Evolutionary conservation across 306 rosid species (phyloP).

Genomic region (Fagus sylvatica): DNA sequence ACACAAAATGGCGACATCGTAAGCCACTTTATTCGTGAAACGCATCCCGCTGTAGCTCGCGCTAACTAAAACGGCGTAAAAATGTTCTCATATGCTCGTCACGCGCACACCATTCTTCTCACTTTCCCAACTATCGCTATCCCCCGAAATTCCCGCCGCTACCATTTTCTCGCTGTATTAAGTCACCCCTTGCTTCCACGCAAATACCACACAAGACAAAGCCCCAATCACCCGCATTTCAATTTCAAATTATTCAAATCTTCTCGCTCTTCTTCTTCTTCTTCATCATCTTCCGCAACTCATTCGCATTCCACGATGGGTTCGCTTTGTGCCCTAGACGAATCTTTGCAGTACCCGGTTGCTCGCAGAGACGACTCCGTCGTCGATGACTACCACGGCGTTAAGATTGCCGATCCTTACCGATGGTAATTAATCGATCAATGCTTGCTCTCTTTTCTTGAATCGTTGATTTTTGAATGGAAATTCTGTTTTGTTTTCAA

Average conservation of each 20-base stretch:
- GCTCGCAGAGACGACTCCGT: constrained; percentile 71
- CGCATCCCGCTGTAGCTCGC: background rate
- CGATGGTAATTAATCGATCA: constrained; percentile 51
- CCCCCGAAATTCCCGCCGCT: background rate
- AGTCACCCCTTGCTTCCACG: background rate
- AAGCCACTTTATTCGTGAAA: background rate
- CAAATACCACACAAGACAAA: background rate
- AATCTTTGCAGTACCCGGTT: constrained; percentile 52
- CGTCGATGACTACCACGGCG: constrained; percentile 71
- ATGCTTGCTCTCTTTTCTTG: too few relatives aligned
- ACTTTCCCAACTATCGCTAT: background rate
- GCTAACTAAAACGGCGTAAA: background rate
- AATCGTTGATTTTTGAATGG: background rate
- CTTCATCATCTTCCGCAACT: background rate
- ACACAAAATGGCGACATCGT: constrained; percentile 25
- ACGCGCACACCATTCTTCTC: constrained; percentile 12
- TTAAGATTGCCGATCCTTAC: constrained; percentile 67
- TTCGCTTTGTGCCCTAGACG: constrained; percentile 38
- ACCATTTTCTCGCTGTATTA: constrained; percentile 2
- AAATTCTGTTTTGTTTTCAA: background rate
- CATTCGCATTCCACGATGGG: constrained; percentile 40
- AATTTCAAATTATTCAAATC: constrained; percentile 12
- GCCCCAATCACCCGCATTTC: constrained; percentile 4
- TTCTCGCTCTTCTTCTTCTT: background rate
- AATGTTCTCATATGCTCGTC: constrained; percentile 42